phyloP scores from a whole-genome alignment of 2,329 filamentous ascomycete species.

The Aspergillus phoenicis region DNA sequence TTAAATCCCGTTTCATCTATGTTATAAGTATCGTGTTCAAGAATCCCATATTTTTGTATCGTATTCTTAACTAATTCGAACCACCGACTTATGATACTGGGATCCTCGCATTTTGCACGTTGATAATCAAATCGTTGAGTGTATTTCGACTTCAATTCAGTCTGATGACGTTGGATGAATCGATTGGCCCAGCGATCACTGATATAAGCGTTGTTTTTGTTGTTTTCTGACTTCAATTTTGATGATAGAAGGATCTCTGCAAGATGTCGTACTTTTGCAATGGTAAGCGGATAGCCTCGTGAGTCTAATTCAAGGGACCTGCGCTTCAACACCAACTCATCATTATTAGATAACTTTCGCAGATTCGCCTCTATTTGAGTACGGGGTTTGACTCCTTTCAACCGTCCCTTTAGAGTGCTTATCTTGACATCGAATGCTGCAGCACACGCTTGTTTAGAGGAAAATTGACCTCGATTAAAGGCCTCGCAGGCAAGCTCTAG shows the following conservation, averaged over 20 bases:
- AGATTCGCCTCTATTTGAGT: background rate
- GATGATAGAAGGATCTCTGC: background rate
- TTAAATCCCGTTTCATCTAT: too few relatives aligned
- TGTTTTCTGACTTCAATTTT: background rate
- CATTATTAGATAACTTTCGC: background rate
- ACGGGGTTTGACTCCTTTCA: background rate
- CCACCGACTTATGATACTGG: too few relatives aligned
- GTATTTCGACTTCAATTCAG: too few relatives aligned
- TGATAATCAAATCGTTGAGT: too few relatives aligned
- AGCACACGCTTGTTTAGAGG: background rate
- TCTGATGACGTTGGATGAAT: too few relatives aligned
- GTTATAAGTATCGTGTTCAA: too few relatives aligned
- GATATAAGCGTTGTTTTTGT: too few relatives aligned
- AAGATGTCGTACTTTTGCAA: background rate
- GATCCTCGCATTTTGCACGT: too few relatives aligned
- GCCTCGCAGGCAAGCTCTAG: background rate
- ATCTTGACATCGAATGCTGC: conserved; percentile 1
- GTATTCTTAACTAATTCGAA: too few relatives aligned
- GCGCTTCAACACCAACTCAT: background rate
- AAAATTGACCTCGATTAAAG: background rate
- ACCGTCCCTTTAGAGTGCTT: background rate
- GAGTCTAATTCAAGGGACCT: background rate
- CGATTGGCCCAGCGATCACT: too few relatives aligned
- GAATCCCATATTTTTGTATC: too few relatives aligned
- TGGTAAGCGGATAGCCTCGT: background rate